Evolutionary conservation across 2,329 filamentous ascomycete species (phyloP), one percentile per base, ranked within the genome.

Genomic region (Botrytis medusae): DNA sequence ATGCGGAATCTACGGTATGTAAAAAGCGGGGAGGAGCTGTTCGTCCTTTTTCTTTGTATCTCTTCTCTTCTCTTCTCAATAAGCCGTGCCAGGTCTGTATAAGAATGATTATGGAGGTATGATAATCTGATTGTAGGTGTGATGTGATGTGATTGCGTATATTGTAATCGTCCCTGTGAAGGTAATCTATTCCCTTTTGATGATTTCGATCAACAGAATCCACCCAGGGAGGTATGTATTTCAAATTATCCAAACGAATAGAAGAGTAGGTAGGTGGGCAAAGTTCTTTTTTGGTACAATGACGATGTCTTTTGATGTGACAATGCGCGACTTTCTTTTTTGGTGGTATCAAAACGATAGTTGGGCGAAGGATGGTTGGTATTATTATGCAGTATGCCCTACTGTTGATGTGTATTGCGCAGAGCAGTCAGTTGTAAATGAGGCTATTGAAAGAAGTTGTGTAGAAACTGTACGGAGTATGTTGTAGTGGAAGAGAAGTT

Each of bases 181-280:
- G 37, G 8, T n/a, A 37, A 20, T 63, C 69, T 61, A 44, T 63
- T 51, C 34, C 44, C 48, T 51, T 16, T 34, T n/a, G 14, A 67
- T 25, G 46, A 40, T 40, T 57, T 57, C 46, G 46, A 54, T 40
- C 64, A 67, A 37, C 32, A 20, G 25, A 18, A 18, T 29, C n/a
- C 29, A 29, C 37, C 25, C 34, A 62, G 60, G 60, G 37, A 48
- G 54, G 60, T 16, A 51, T 65, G 34, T 59, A 69, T 59, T 44
- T 20, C 29, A 37, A 42, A 69, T 59, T 73, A 74, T 74, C 74
- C 74, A 74, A 73, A 69, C 65, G 67, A 51, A 25, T 42, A 69
- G 65, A 29, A 32, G 40, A 32, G n/a, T 4, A 57, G n/a, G 48
- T 16, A 14, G 12, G 48, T 14, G 14, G 48, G 48, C 48, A 51